Percentiles rank a stretch among this genome's conserved stretches.
phyloP scores from a whole-genome alignment of 2,329 filamentous ascomycete species.

The Blastomyces parvus region DNA sequence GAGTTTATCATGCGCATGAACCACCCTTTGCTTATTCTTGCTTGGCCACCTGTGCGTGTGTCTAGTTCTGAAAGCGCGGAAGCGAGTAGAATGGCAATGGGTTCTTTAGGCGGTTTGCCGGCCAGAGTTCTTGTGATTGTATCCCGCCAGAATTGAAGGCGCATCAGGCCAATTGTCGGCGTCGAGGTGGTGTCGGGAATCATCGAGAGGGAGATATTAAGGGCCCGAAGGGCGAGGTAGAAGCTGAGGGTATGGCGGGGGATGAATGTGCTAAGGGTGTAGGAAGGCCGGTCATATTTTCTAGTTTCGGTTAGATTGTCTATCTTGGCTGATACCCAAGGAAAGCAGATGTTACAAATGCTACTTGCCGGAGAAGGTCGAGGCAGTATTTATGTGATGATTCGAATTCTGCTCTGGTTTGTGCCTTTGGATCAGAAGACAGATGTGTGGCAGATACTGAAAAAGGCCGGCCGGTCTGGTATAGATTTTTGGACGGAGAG shows the following conservation, averaged over 20 bases:
- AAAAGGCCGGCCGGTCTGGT: slow-evolving; percentile 19
- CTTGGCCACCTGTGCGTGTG: slow-evolving; percentile 37
- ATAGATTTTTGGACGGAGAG: not conserved
- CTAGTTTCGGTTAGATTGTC: slow-evolving; percentile 36
- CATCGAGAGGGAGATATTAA: slow-evolving; percentile 85
- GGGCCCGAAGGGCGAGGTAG: slow-evolving; percentile 80
- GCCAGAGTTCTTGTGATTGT: slow-evolving; percentile 68
- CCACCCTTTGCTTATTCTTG: slow-evolving; percentile 59
- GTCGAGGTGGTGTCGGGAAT: slow-evolving; percentile 86
- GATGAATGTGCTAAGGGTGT: slow-evolving; percentile 76
- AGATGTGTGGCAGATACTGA: slow-evolving; percentile 15
- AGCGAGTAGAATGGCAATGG: slow-evolving; percentile 75
- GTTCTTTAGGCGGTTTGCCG: slow-evolving; percentile 74
- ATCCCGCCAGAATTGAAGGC: slow-evolving; percentile 93
- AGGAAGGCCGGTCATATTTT: slow-evolving; percentile 80
- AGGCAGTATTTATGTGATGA: slow-evolving; percentile 50
- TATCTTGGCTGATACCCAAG: not conserved
- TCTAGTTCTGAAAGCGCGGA: slow-evolving; percentile 55
- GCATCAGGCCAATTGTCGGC: slow-evolving; percentile 75
- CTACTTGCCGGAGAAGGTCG: slow-evolving; percentile 45
- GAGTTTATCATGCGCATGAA: slow-evolving; percentile 67
- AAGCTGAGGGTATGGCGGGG: slow-evolving; percentile 64
- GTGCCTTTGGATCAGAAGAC: slow-evolving; percentile 14
- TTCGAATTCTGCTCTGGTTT: slow-evolving; percentile 41
- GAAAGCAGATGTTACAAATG: not conserved